Evolutionary conservation across 257 asterid species (phyloP), one percentile per base, ranked within the genome.

Genomic region (Ehretia macrophylla): DNA sequence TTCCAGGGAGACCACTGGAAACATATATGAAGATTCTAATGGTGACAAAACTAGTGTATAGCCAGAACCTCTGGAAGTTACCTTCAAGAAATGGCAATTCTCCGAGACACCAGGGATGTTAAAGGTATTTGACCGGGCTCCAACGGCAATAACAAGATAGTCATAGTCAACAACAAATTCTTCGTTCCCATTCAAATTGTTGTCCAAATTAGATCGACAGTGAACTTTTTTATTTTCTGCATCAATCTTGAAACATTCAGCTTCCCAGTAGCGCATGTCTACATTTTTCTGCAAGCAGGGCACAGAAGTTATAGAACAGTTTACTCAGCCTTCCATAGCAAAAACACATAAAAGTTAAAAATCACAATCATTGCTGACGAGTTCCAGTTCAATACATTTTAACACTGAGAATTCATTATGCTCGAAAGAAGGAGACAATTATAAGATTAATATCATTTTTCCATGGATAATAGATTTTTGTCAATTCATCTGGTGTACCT

Each of bases 81-180:
- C 96, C 95, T 92, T 92, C 77, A 92, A 72, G 85, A 92, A 92
- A 70, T 72, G 90, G 55, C 95, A 86, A 75, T 92, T 75, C 74
- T 92, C 96, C 10, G 86, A 95, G 58, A 92, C 97, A 44, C 99
- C 99, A 66, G 99, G 99, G 72, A 86, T 86, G 78, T 88, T 92
- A 58, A 92, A 92, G 53, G 99, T 92, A 71, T 84, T 92, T 71
- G 90, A 55, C 51, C 97, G 99, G 46, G 99, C 99, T 47, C 99
- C 99, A 40, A 79, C 42, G 14, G 87, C 69, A 69, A 92, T 74
- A 65, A 92, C 91, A 32, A 92, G 99, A 77, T 92, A 88, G 85
- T 92, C 99, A 74, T 84, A 92, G 74, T 88, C 97, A 20, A 92
- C 95, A 32, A 73, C 61, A 63, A 88, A 81, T 65, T 88, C 97